Evolutionary conservation across 345 rosid species (phyloP).

Genomic region (Syzygium aromaticum): DNA sequence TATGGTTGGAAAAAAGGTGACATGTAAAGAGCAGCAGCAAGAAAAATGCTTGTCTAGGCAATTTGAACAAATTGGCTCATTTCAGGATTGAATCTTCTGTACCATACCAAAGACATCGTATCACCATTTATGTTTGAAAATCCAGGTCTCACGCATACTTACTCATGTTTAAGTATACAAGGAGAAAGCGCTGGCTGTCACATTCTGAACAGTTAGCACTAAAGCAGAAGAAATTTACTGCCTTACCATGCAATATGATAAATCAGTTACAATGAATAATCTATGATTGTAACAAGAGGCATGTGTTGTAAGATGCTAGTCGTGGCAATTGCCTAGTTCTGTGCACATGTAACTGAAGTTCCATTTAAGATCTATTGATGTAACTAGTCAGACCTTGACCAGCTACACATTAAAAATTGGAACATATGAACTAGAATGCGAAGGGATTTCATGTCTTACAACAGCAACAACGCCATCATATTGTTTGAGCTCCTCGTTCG

Average conservation of each 20-base stretch:
- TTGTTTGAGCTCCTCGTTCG: slow-evolving; percentile 49
- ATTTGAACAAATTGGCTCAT: background rate
- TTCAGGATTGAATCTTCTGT: background rate
- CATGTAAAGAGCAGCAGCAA: background rate
- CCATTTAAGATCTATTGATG: background rate
- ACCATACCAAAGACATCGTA: background rate
- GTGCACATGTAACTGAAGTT: background rate
- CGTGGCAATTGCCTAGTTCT: background rate
- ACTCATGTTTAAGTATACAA: background rate
- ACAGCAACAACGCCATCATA: slow-evolving; percentile 81
- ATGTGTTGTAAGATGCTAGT: background rate
- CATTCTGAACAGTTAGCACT: background rate
- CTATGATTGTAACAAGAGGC: background rate
- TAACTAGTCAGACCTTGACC: background rate
- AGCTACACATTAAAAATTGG: background rate
- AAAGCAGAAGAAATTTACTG: background rate
- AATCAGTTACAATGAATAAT: background rate
- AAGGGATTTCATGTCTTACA: slow-evolving; percentile 39
- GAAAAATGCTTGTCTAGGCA: background rate
- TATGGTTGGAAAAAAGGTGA: background rate
- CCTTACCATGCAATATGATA: background rate
- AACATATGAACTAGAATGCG: background rate
- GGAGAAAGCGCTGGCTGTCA: background rate
- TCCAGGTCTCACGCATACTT: background rate
- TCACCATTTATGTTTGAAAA: background rate